Percentiles rank a stretch among this genome's conserved stretches.
These are phyloP conservation scores for Evansstolkia leycettana DNA, from an alignment of 495 filamentous ascomycete species.

Conservation along the genomic window DNA sequence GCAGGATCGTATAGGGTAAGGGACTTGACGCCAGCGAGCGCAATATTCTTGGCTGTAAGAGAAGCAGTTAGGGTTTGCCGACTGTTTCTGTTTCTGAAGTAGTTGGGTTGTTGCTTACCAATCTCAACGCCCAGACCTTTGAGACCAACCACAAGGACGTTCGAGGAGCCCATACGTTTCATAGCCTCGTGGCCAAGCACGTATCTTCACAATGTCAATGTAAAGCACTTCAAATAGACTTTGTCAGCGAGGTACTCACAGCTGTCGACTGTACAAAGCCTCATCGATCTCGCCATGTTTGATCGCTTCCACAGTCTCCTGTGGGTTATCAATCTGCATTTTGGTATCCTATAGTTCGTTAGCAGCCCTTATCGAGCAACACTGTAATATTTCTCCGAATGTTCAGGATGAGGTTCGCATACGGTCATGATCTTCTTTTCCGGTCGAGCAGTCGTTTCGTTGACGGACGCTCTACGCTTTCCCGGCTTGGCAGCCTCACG, in stretches of 20 bases:
- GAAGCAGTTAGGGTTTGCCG: constrained; percentile 2
- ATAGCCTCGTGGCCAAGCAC: constrained; percentile 98
- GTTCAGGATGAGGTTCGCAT: constrained; percentile 21
- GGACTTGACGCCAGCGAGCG: constrained; percentile 85
- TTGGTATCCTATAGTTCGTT: constrained; percentile 42
- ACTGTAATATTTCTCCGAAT: not conserved
- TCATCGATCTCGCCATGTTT: constrained; percentile 81
- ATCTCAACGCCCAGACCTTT: constrained; percentile 96
- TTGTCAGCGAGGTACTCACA: constrained; percentile 39
- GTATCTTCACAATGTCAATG: constrained; percentile 38
- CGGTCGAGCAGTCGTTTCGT: constrained; percentile 53
- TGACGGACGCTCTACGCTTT: constrained; percentile 74
- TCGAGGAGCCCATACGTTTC: constrained; percentile 97
- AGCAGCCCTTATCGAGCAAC: constrained; percentile 1
- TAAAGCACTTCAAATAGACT: not conserved
- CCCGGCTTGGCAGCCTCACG: constrained; percentile 54
- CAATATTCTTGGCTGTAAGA: constrained; percentile 84
- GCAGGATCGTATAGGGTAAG: constrained; percentile 79
- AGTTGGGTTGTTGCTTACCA: constrained; percentile 36
- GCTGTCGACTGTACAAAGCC: constrained; percentile 92
- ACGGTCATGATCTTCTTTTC: constrained; percentile 79
- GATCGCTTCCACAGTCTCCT: constrained; percentile 42
- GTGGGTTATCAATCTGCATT: constrained; percentile 69
- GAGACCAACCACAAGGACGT: constrained; percentile 84
- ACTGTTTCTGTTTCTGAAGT: constrained; percentile 2